These are phyloP conservation scores for Salix udensis DNA, from an alignment of 345 rosid species.

Conservation along the genomic window DNA sequence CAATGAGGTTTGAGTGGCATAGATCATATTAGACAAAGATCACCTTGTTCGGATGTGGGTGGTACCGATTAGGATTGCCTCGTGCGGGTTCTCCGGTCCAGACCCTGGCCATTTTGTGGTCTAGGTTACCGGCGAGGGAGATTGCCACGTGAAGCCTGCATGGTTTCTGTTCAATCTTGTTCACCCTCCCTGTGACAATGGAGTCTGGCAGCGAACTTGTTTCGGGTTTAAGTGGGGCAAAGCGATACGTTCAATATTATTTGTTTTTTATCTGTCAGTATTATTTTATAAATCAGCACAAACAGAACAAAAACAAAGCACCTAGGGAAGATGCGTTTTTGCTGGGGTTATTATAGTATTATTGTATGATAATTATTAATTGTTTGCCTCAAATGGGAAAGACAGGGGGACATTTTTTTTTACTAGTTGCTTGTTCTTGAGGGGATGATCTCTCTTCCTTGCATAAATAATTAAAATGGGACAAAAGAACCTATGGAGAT, in stretches of 20 bases:
- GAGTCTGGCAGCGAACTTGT: neutral
- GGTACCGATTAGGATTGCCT: neutral
- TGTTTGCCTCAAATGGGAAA: neutral
- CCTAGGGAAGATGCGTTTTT: conserved; percentile 1
- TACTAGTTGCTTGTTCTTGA: neutral
- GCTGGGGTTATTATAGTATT: neutral
- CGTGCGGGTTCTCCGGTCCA: conserved; percentile 14
- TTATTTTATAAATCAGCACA: neutral
- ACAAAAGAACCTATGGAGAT: neutral
- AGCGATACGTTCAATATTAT: too few species aligned
- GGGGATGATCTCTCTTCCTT: neutral
- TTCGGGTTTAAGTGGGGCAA: neutral
- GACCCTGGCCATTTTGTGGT: neutral
- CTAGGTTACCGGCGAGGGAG: neutral
- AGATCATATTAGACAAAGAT: neutral
- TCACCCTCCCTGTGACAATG: neutral
- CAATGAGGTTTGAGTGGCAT: neutral
- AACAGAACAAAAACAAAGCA: neutral
- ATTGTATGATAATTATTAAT: neutral
- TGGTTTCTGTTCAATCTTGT: neutral
- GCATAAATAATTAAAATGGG: neutral
- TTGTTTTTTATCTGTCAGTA: neutral
- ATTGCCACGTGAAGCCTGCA: neutral
- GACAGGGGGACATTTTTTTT: conserved; percentile 7
- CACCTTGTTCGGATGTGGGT: conserved; percentile 12